Conservation (phyloP, 257 asterid genomes). For the Nyctanthes arbortristis region DNA sequence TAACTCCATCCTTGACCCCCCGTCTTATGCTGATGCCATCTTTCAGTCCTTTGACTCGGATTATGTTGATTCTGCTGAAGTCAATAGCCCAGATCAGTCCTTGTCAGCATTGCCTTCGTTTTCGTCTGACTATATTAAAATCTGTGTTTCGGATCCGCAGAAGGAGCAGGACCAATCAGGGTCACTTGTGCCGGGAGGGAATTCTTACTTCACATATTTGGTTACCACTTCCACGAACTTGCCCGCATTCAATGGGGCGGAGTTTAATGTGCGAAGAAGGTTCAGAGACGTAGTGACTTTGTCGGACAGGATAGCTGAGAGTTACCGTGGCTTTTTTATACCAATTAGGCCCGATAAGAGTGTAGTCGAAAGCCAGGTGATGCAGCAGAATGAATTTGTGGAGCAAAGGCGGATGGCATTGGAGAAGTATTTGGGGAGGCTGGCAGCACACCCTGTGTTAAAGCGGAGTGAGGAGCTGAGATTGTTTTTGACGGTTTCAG, state of each 20-base stretch:
- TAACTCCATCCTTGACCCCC: slow-evolving; percentile 86
- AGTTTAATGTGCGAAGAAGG: slow-evolving; percentile 87
- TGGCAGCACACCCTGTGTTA: slow-evolving; percentile 68
- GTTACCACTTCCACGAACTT: slow-evolving; percentile 78
- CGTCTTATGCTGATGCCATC: slow-evolving; percentile 97
- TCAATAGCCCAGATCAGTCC: slow-evolving; percentile 54
- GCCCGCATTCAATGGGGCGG: slow-evolving; percentile 59
- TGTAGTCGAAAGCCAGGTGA: slow-evolving; percentile 92
- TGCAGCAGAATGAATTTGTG: slow-evolving; percentile 83
- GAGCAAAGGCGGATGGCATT: slow-evolving; percentile 83
- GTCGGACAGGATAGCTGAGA: slow-evolving; percentile 74
- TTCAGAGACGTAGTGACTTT: slow-evolving; percentile 80
- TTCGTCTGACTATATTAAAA: slow-evolving; percentile 46
- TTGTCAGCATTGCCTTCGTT: slow-evolving; percentile 40
- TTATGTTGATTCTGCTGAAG: slow-evolving; percentile 38
- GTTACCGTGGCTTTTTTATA: slow-evolving; percentile 71
- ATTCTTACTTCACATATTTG: slow-evolving; percentile 59
- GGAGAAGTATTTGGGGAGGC: slow-evolving; percentile 82
- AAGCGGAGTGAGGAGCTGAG: slow-evolving; percentile 76
- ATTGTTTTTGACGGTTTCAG: slow-evolving; percentile 53
- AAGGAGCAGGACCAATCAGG: slow-evolving; percentile 70
- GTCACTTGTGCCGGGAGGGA: slow-evolving; percentile 75
- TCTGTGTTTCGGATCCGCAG: slow-evolving; percentile 82
- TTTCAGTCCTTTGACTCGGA: slow-evolving; percentile 80
- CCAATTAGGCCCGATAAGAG: slow-evolving; percentile 94